Evolutionary conservation across 768 basidiomycete species (phyloP).

Genomic region (Suillus plorans): DNA sequence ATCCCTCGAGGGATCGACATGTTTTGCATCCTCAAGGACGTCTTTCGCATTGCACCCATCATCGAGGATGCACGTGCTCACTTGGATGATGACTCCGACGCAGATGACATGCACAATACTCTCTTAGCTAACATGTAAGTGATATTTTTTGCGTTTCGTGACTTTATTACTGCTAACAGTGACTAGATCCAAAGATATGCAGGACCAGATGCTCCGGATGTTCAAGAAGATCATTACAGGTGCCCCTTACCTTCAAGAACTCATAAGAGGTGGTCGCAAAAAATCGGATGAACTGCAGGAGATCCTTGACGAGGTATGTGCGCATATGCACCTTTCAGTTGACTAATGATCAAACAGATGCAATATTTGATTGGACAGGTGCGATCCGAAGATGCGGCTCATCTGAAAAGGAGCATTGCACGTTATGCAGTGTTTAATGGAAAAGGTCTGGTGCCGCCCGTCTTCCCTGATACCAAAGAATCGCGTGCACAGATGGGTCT

Average conservation of each 20-base stretch:
- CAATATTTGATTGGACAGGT: not conserved
- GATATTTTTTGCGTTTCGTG: no score
- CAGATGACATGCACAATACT: no score
- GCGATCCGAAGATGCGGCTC: not conserved
- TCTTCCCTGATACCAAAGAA: not conserved
- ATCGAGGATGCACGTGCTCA: no score
- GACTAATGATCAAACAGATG: not conserved
- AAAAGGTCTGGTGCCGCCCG: not conserved
- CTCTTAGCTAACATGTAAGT: no score
- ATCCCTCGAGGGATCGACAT: not conserved
- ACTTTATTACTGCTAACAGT: no score
- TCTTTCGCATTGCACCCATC: no score
- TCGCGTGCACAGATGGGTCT: not conserved
- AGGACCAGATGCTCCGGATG: no score
- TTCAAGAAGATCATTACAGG: not conserved
- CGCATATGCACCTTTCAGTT: not conserved
- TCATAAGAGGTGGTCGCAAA: not conserved
- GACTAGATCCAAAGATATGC: no score
- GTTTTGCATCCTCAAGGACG: no score
- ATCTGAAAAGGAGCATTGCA: not conserved
- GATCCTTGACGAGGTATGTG: not conserved
- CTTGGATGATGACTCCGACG: no score
- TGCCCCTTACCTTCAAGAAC: not conserved
- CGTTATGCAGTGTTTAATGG: not conserved
- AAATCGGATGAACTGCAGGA: not conserved